phyloP scores from a whole-genome alignment of 164 flowering plant genomes.

The Macadamia integrifolia region DNA sequence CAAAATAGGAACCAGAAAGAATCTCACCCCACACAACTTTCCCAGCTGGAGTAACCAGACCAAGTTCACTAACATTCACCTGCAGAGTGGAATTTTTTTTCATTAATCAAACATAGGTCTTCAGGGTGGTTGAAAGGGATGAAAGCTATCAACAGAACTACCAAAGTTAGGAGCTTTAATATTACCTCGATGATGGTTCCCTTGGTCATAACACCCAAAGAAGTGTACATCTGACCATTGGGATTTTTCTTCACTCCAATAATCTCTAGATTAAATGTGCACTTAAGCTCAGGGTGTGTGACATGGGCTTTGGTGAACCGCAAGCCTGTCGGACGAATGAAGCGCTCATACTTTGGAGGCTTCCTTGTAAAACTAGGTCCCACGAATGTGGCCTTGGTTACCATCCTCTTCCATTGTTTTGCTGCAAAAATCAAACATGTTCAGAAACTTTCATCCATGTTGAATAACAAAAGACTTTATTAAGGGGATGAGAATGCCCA shows the following conservation, averaged over 20 bases:
- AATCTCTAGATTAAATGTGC: slow-evolving; percentile 92
- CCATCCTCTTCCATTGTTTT: slow-evolving; percentile 99
- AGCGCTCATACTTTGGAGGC: slow-evolving; percentile 96
- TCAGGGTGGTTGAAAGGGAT: background rate
- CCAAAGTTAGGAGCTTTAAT: background rate
- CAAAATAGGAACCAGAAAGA: background rate
- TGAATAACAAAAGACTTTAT: too few species aligned
- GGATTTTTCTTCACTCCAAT: slow-evolving; percentile 98
- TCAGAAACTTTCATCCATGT: background rate
- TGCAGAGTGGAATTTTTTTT: slow-evolving; percentile 13
- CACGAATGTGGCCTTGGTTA: slow-evolving; percentile 91
- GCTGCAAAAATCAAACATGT: slow-evolving; percentile 34
- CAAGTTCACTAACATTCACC: slow-evolving; percentile 96
- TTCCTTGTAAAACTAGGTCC: slow-evolving; percentile 92
- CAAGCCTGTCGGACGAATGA: slow-evolving; percentile 86
- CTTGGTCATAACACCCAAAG: slow-evolving; percentile 90
- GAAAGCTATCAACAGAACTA: background rate
- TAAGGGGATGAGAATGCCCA: too few species aligned
- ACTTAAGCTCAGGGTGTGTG: slow-evolving; percentile 94
- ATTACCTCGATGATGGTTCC: slow-evolving; percentile 95
- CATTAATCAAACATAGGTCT: background rate
- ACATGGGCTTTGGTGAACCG: slow-evolving; percentile 94
- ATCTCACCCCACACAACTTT: slow-evolving; percentile 94
- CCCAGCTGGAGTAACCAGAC: slow-evolving; percentile 98
- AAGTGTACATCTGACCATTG: slow-evolving; percentile 91